Evolutionary conservation across 1,284 basidiomycete species (phyloP), one percentile per base, ranked within the genome.

Genomic region (Ustilago loliicola): DNA sequence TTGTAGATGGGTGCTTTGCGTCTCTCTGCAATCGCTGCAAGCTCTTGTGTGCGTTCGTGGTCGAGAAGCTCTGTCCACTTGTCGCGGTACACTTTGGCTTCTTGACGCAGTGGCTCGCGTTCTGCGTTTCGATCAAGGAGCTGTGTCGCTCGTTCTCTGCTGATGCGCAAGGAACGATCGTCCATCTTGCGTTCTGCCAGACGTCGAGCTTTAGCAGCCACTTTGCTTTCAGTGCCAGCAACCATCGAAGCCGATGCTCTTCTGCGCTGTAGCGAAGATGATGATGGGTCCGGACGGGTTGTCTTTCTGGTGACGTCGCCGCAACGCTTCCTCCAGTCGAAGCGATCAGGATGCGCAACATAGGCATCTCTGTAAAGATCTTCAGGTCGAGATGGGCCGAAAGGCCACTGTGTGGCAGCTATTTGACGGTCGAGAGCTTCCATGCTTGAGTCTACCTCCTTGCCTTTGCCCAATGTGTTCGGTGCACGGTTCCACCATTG

Each of bases 31-130:
- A 81, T 74, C 9, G 70, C 68, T 8, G 71, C 61, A n/a, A 77
- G 74, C 40, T 77, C 73, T 51, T 75, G 75, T 34, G 60, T 68
- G 45, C 79, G 74, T 58, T 83, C 82, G 51, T 66, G 38, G 25
- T 78, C 51, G 42, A 83, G 74, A 19, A 80, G 63, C 19, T 66
- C 70, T 21, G 57, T 57, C 82, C 82, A 83, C 7, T 66, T 71
- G 27, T 72, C 57, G 19, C 77, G 74, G 52, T 83, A 83, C 1
- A 53, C 40, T 19, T 56, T 64, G 9, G 72, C 72, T 23, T 68
- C 48, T n/a, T 61, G 54, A 8, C 71, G 63, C 23, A 77, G 56
- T 7, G 61, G 69, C 32, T 70, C 69, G 4, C 74, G 74, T 25
- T 72, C 69, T 21, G 61, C 74, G 21, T 68, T 53, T 27, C 69